A percentile compares a stretch with the other conserved stretches of the same genome.
phyloP scores from a whole-genome alignment of 768 basidiomycete genomes.

The Suillus paluster region DNA sequence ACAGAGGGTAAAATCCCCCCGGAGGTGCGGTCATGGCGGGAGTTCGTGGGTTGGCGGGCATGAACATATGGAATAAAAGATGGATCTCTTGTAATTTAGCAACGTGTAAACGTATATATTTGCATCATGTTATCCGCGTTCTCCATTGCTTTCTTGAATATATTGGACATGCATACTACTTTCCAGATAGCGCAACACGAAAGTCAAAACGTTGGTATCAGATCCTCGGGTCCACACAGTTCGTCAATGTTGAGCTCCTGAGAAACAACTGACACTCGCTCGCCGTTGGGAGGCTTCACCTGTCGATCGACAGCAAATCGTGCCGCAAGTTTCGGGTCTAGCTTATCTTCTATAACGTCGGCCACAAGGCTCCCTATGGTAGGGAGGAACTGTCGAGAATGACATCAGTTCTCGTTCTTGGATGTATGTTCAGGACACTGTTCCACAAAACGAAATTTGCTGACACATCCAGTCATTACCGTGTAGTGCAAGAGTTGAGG shows the following conservation, averaged over 20 bases:
- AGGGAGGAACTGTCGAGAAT: conserved; percentile 75
- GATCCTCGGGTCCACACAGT: conserved; percentile 54
- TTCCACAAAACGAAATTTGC: neutral
- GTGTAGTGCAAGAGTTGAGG: neutral
- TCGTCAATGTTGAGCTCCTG: conserved; percentile 49
- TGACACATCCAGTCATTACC: neutral
- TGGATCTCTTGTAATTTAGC: neutral
- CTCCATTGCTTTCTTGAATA: neutral
- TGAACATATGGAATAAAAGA: conserved; percentile 33
- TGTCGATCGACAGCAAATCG: conserved; percentile 70
- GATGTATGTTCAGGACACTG: neutral
- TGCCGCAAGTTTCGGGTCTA: conserved; percentile 51
- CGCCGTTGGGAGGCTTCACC: conserved; percentile 19
- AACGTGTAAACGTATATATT: neutral
- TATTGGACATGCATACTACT: no score
- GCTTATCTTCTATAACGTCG: conserved; percentile 67
- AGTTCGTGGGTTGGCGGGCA: conserved; percentile 79
- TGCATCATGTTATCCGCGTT: neutral
- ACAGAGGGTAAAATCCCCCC: conserved; percentile 86
- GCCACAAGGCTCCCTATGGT: conserved; percentile 79
- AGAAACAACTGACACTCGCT: conserved; percentile 20
- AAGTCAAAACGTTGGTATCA: conserved; percentile 22
- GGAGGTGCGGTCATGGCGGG: conserved; percentile 91
- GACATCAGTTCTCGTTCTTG: neutral
- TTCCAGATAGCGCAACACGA: neutral